These are phyloP conservation scores for Gamarada debralockiae DNA, from an alignment of 495 filamentous ascomycete genomes.

Conservation along the genomic window DNA sequence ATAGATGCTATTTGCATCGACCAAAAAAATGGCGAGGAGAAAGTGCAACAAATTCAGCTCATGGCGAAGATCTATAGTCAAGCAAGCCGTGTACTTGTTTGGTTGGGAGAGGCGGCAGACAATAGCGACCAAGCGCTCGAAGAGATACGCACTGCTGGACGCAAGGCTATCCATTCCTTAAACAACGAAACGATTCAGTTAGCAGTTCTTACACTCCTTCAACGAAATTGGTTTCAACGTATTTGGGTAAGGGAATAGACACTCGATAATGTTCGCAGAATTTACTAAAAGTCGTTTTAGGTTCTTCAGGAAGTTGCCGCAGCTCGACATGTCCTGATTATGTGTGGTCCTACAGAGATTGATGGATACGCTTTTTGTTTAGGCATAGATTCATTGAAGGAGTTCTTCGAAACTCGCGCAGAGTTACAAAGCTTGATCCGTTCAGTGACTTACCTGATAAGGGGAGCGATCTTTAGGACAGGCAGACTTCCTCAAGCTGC, in stretches of 20 bases:
- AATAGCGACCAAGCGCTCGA: conserved; percentile 16
- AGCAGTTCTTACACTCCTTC: conserved; percentile 17
- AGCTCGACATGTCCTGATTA: no score
- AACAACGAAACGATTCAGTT: not conserved
- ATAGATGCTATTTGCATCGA: no score
- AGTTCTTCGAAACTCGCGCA: not conserved
- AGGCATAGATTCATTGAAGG: no score
- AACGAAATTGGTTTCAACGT: conserved; percentile 27
- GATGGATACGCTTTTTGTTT: conserved; percentile 20
- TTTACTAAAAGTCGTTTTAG: conserved; percentile 19
- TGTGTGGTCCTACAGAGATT: conserved; percentile 17
- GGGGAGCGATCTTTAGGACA: conserved; percentile 19
- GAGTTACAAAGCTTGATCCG: conserved; percentile 1
- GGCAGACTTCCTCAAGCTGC: conserved; percentile 23
- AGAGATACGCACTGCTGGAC: conserved; percentile 12
- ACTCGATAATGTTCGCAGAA: conserved; percentile 1
- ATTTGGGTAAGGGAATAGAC: conserved; percentile 27
- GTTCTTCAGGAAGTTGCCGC: no score
- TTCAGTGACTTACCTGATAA: no score
- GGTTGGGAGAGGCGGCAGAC: conserved; percentile 24
- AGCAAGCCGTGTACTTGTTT: conserved; percentile 31
- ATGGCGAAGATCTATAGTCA: no score
- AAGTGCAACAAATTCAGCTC: no score
- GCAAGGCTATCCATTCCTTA: not conserved
- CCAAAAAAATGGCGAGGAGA: no score